Evolutionary conservation across 176 grass and related monocot genomes (phyloP).

Genomic region (Phragmites australis): DNA sequence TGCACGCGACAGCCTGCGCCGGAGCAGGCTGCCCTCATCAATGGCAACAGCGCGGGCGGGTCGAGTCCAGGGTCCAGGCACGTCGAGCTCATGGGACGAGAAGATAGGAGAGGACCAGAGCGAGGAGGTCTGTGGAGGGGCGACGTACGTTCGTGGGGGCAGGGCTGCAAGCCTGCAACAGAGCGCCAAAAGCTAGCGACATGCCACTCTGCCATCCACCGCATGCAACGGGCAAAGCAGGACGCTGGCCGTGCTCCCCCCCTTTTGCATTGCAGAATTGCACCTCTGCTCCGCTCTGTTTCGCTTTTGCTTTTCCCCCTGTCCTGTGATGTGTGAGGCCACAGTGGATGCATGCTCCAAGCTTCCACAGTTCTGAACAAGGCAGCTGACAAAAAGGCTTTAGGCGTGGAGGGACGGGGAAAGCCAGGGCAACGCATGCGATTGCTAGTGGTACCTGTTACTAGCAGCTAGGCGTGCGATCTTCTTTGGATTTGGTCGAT

Average conservation of each 20-base stretch:
- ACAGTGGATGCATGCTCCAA: slow-evolving; percentile 28
- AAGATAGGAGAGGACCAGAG: neutral
- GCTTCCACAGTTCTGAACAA: slow-evolving; percentile 4
- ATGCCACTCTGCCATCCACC: slow-evolving; percentile 40
- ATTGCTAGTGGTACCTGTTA: too few relatives aligned
- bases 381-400: neutral
- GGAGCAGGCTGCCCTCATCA: slow-evolving; percentile 43
- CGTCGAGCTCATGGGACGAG: slow-evolving; percentile 6
- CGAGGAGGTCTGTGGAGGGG: neutral
- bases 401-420: neutral
- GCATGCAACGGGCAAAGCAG: slow-evolving; percentile 20
- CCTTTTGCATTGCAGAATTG: neutral
- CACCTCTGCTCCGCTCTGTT: neutral
- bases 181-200: slow-evolving; percentile 54
- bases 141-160: neutral
- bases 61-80: neutral
- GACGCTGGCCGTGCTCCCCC: neutral
- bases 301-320: neutral
- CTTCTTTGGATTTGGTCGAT: neutral
- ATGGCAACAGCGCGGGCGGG: slow-evolving; percentile 3
- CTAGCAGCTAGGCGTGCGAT: neutral
- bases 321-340: neutral
- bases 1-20: neutral
- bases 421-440: neutral
- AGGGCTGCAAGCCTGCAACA: slow-evolving; percentile 24